Base-by-base conservation (phyloP, 2,329 filamentous ascomycete genomes). In the Pezicula radicicola region DNA sequence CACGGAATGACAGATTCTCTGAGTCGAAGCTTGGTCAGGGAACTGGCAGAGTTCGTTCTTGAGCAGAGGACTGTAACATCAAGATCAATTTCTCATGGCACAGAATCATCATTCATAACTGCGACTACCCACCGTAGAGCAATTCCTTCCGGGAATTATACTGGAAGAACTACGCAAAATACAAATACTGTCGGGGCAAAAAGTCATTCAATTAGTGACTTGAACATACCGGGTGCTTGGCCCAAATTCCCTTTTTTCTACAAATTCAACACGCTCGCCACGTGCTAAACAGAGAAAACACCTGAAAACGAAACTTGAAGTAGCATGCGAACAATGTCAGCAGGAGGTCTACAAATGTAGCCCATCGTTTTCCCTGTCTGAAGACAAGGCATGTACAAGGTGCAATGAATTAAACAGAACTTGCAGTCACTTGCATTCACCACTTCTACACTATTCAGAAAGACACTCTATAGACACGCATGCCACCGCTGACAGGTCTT, bases 1-100 rank as follows among this genome's bases (percentile, higher is more conserved):
- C 51, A 44, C 9, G 48, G 51, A 3, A 36, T 58, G 3, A 59
- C 54, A 13, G 58, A 62, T 40, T 50, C 55, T 6, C 55, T 60
- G 1, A 57, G 54, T 39, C 49, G 48, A 12, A 36, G 51, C 5
- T 36, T 58, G 35, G n/a, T 48, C 28, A 30, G 19, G 6, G 4
- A 27, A 27, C 47, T 54, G 15, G 43, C 28, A 15, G 52, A 44
- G 27, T 52, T 46, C 12, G 30, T 48, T 16, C 3, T 25, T 25
- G 49, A 48, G n/a, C 25, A 7, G 9, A 27, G 10, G 33, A 49
- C 39, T 13, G 7, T 42, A 7, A 16, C 36, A 25, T 42, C 49
- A 27, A 30, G 21, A 10, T 42, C n/a, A 16, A 6, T 44, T 35
- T 13, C 28, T 19, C 21, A 28, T 6, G 44, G 15, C 28, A 37